Base-by-base conservation (phyloP, 1,139 yeast species). In the Blastobotrys apis region DNA sequence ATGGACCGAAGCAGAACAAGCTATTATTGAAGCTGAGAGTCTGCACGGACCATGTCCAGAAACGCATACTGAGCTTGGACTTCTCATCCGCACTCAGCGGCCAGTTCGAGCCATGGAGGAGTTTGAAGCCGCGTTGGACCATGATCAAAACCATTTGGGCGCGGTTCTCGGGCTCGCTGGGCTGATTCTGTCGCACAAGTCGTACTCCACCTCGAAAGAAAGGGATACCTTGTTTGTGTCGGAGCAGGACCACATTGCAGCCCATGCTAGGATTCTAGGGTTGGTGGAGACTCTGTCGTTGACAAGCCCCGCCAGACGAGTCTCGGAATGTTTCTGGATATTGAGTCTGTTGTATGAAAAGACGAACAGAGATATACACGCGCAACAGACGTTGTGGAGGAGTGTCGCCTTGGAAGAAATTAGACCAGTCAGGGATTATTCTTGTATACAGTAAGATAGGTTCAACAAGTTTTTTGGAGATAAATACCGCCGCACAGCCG, bases 241-340 rank as follows among this genome's bases (percentile, higher is more conserved):
- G 32, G 66, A 63, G 4, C 74, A 73, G 47, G 94, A 84, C 55
- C 69, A 70, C 54, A 68, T 74, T 39, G 81, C 90, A 3, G 92
- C 85, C 0, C 62, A 75, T 10, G 80, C 86, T 3, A 69, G 94
- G 44, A 67, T 82, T 49, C 78, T 80, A 59, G 74, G 78, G 44
- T 65, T 79, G 43, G 68, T 87, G 45, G 92, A 84, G 54, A 64
- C 69, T n/a, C 62, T 81, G 63, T 77, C 81, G 59, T 55, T 70
- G 51, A 66, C 70, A 3, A 65, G 68, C 23, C 68, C 67, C 34
- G 94, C 86, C 2, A 66, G 74, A 49, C 75, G 75, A 55, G 69
- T 72, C 26, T 69, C 85, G 1, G 95, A 86, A 60, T 73, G 83
- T 12, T 84, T 94, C 87, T 81, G 78, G 74, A 73, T 76, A 48